Conservation (phyloP, 352 stramenopile species). For the Phytophthora agathidicida region DNA sequence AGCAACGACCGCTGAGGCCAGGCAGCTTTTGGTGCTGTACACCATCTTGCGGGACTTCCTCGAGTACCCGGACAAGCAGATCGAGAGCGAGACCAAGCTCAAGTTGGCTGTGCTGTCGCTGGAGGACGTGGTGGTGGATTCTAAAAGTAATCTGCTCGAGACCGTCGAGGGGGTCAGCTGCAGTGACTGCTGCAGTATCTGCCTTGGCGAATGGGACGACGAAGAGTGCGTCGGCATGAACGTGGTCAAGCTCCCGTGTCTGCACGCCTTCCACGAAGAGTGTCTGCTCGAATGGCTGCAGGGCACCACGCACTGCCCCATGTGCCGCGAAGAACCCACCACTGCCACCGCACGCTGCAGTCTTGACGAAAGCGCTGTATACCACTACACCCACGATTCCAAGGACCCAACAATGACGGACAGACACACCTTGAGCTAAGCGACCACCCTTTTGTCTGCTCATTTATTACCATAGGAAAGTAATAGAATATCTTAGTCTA, state of each 20-base stretch:
- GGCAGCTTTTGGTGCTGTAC: conserved; percentile 68
- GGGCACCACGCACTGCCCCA: conserved; percentile 81
- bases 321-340: conserved; percentile 80
- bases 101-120: conserved; percentile 84
- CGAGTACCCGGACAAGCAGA: conserved; percentile 86
- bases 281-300: conserved; percentile 89
- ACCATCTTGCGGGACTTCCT: conserved; percentile 82
- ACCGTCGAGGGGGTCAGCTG: conserved; percentile 41
- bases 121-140: conserved; percentile 84
- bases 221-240: conserved; percentile 83
- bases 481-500: conserved; percentile 31
- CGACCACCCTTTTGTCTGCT: neutral
- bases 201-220: conserved; percentile 81
- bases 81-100: conserved; percentile 85
- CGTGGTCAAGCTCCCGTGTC: conserved; percentile 83
- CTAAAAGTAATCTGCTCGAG: conserved; percentile 66
- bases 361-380: conserved; percentile 9
- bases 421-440: conserved; percentile 21
- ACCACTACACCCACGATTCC: conserved; percentile 3
- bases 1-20: conserved; percentile 29
- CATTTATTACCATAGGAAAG: conserved; percentile 38
- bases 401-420: conserved; percentile 16
- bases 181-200: conserved; percentile 88
- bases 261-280: conserved; percentile 88
- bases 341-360: conserved; percentile 1